Evolutionary conservation across 2,329 filamentous ascomycete species (phyloP).

Genomic region (Metarhizium brunneum): DNA sequence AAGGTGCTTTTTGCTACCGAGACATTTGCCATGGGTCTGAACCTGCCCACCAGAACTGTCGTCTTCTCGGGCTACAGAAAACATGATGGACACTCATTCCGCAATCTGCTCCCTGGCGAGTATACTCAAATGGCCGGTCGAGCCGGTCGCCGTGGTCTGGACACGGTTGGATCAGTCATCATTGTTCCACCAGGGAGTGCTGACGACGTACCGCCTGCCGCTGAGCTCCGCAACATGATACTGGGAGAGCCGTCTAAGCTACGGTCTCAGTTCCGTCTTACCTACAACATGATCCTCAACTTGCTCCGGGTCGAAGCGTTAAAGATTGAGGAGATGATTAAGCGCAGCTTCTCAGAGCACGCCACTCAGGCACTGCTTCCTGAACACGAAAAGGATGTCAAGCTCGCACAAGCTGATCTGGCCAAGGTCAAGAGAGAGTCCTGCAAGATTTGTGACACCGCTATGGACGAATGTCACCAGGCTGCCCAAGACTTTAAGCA

Average conservation of each 20-base stretch:
- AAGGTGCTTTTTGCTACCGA: slow-evolving; percentile 97
- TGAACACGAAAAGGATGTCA: slow-evolving; percentile 91
- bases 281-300: slow-evolving; percentile 99
- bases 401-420: slow-evolving; percentile 82
- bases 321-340: slow-evolving; percentile 99
- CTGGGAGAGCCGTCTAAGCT: slow-evolving; percentile 91
- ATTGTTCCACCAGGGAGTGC: slow-evolving; percentile 72
- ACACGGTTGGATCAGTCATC: slow-evolving; percentile 88
- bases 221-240: slow-evolving; percentile 84
- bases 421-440: slow-evolving; percentile 81
- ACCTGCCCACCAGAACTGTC: slow-evolving; percentile 89
- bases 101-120: slow-evolving; percentile 85
- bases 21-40: slow-evolving; percentile 97
- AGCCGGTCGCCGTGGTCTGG: slow-evolving; percentile 85
- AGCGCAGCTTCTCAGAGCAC: slow-evolving; percentile 97
- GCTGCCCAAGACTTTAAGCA: slow-evolving; percentile 72
- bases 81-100: slow-evolving; percentile 85
- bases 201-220: slow-evolving; percentile 81
- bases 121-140: slow-evolving; percentile 98
- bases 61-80: slow-evolving; percentile 97
- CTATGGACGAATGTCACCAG: slow-evolving; percentile 73
- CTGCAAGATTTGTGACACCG: slow-evolving; percentile 71
- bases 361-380: slow-evolving; percentile 89
- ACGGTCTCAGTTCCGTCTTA: slow-evolving; percentile 89
- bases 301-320: slow-evolving; percentile 88